phyloP scores from a whole-genome alignment of 2,329 filamentous ascomycete genomes.

The Claviceps purpurea region DNA sequence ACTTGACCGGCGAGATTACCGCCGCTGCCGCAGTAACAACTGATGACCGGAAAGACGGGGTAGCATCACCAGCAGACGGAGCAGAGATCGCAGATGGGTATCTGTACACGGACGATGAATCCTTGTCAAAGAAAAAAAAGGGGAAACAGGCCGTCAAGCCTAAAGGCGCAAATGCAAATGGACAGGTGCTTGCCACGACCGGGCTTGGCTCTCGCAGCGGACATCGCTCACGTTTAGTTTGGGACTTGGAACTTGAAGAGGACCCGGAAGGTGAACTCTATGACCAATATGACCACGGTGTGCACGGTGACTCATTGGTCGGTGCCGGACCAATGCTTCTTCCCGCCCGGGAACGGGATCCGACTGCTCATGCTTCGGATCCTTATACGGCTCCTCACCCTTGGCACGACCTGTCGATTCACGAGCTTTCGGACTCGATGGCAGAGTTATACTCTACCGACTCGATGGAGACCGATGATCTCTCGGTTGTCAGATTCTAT shows the following conservation, averaged over 20 bases:
- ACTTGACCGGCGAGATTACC: constrained; percentile 21
- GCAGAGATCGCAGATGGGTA: constrained; percentile 1
- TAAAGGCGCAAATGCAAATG: neutral
- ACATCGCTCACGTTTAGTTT: neutral
- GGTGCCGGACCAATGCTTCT: too few species aligned
- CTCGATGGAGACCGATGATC: too few species aligned
- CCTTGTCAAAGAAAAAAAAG: constrained; percentile 12
- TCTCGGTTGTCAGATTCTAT: too few species aligned
- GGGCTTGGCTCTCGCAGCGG: neutral
- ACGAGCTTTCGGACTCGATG: too few species aligned
- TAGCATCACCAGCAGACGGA: neutral
- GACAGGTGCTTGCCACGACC: neutral
- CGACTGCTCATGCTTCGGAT: too few species aligned
- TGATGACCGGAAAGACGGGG: constrained; percentile 7
- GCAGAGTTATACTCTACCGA: too few species aligned
- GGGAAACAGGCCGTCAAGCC: constrained; percentile 7
- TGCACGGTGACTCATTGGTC: neutral
- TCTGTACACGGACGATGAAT: constrained; percentile 17
- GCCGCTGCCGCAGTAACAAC: constrained; percentile 11
- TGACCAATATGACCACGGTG: too few species aligned
- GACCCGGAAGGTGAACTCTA: neutral
- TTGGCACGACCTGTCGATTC: too few species aligned
- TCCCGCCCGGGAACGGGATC: too few species aligned
- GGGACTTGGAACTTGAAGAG: constrained; percentile 1
- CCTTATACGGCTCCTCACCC: too few species aligned